Conservation (phyloP, 495 filamentous ascomycete genomes). For the Xylaria palmicola region DNA sequence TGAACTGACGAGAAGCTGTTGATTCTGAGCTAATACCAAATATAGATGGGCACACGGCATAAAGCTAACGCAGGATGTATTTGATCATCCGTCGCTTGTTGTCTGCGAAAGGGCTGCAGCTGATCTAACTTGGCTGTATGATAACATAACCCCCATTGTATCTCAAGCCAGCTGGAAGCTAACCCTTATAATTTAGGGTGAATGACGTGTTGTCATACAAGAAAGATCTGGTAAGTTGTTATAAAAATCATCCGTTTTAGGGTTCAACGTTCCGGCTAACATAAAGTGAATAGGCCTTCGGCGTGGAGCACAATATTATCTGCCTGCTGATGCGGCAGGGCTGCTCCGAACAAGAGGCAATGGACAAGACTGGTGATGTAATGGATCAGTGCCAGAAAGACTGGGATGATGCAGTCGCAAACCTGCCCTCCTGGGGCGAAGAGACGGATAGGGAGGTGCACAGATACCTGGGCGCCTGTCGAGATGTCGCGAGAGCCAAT, state of each 20-base stretch:
- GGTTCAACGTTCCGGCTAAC: background rate
- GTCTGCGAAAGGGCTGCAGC: background rate
- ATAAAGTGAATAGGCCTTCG: background rate
- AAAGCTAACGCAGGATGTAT: slow-evolving; percentile 2
- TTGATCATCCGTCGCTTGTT: background rate
- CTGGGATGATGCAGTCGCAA: background rate
- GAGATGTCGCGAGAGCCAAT: background rate
- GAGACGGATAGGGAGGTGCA: background rate
- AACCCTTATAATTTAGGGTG: background rate
- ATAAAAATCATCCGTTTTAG: too few species aligned
- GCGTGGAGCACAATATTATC: background rate
- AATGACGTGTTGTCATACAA: slow-evolving; percentile 6
- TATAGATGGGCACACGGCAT: slow-evolving; percentile 1
- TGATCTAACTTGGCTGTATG: slow-evolving; percentile 2
- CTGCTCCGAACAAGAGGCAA: background rate
- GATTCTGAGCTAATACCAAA: background rate
- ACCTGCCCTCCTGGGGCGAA: slow-evolving; percentile 1
- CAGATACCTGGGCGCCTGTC: background rate
- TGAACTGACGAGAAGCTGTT: background rate
- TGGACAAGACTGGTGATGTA: background rate
- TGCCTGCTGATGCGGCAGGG: background rate
- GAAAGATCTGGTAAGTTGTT: slow-evolving; percentile 1
- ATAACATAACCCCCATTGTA: background rate
- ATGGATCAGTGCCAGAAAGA: slow-evolving; percentile 1
- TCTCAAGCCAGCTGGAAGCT: background rate